These are phyloP conservation scores for Plantago elongata DNA, from an alignment of 257 asterid species.

Conservation along the genomic window DNA sequence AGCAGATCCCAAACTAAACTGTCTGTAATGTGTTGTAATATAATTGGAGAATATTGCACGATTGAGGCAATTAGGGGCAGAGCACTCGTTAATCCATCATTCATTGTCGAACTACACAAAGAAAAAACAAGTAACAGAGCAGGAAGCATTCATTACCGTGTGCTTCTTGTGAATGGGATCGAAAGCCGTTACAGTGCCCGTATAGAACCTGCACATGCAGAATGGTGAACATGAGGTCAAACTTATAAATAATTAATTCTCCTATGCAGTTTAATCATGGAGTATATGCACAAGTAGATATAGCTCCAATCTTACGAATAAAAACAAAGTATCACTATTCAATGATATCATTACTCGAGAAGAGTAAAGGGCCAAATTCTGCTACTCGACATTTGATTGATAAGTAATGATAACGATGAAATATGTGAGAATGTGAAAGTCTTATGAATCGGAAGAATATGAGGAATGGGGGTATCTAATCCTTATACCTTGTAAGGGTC, in stretches of 20 bases:
- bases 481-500: too few species aligned
- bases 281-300: neutral
- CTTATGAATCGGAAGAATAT: too few species aligned
- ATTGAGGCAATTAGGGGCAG: too few species aligned
- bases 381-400: too few species aligned
- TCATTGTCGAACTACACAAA: neutral
- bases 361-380: too few species aligned
- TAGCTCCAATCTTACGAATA: neutral
- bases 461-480: too few species aligned
- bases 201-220: conserved; percentile 44
- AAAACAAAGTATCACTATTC: too few species aligned
- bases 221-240: conserved; percentile 15
- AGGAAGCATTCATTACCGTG: conserved; percentile 36
- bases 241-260: neutral
- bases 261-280: neutral
- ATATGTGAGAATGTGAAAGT: too few species aligned
- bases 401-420: too few species aligned
- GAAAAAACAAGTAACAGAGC: neutral
- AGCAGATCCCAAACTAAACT: conserved; percentile 13
- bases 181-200: conserved; percentile 39
- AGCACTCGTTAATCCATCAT: neutral
- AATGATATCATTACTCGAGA: too few species aligned
- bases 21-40: conserved; percentile 6
- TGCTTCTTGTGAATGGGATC: conserved; percentile 47
- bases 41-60: neutral